phyloP scores from a whole-genome alignment of 2,329 filamentous ascomycete genomes.

The Apiospora aurea region DNA sequence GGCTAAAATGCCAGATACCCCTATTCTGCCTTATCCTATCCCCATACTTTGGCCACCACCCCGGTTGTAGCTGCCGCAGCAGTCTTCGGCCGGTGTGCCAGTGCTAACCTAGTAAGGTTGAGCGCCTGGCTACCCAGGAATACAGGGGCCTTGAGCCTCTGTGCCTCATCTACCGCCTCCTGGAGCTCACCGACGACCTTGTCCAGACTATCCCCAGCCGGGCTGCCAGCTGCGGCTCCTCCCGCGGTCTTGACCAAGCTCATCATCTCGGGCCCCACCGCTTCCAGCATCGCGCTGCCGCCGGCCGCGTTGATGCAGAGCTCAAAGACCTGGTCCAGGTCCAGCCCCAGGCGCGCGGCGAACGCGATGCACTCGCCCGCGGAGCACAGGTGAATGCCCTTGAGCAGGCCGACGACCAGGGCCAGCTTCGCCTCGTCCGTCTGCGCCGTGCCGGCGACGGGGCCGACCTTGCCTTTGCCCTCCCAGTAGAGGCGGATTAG shows the following conservation, averaged over 20 bases:
- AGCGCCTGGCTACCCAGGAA: slow-evolving; percentile 50
- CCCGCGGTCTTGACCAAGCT: slow-evolving; percentile 40
- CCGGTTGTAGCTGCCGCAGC: slow-evolving; percentile 35
- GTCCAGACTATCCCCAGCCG: slow-evolving; percentile 37
- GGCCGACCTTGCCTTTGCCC: slow-evolving; percentile 43
- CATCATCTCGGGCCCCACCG: slow-evolving; percentile 48
- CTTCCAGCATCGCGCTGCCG: slow-evolving; percentile 48
- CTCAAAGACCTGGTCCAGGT: slow-evolving; percentile 53
- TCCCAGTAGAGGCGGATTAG: slow-evolving; percentile 52
- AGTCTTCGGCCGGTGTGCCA: slow-evolving; percentile 32
- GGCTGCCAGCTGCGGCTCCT: slow-evolving; percentile 30
- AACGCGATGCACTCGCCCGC: slow-evolving; percentile 53
- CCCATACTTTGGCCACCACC: slow-evolving; percentile 39
- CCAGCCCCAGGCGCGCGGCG: slow-evolving; percentile 48
- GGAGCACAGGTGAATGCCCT: slow-evolving; percentile 52
- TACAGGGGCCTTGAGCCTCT: slow-evolving; percentile 49
- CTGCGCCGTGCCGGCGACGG: slow-evolving; percentile 37
- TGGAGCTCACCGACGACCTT: slow-evolving; percentile 43
- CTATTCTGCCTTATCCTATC: slow-evolving; percentile 8
- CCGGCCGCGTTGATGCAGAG: slow-evolving; percentile 56
- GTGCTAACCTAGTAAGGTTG: slow-evolving; percentile 44
- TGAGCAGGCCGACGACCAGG: slow-evolving; percentile 49
- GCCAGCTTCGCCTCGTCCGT: slow-evolving; percentile 46
- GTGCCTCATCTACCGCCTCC: slow-evolving; percentile 50
- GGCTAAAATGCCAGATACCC: too few relatives aligned